Percentiles rank a stretch among this genome's conserved stretches.
These are phyloP conservation scores for Mucor saturninus DNA, from an alignment of 371 early-diverging fungal species.

Conservation along the genomic window DNA sequence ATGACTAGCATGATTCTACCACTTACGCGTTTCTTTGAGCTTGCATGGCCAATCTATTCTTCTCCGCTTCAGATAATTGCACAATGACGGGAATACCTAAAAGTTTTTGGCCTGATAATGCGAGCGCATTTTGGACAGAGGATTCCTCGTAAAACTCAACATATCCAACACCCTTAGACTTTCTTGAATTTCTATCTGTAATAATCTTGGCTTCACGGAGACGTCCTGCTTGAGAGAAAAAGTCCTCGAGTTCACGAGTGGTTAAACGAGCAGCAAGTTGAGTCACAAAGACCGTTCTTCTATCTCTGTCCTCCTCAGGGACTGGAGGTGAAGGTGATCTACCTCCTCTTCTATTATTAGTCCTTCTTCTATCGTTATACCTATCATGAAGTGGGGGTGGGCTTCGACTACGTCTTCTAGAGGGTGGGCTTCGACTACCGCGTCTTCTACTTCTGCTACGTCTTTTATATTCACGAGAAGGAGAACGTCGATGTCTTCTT, in stretches of 20 bases:
- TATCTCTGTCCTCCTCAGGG: slow-evolving; percentile 80
- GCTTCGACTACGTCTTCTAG: slow-evolving; percentile 44
- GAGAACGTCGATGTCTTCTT: slow-evolving; percentile 35
- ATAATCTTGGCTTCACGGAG: slow-evolving; percentile 91
- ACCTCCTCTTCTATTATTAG: slow-evolving; percentile 31
- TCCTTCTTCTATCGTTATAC: slow-evolving; percentile 16
- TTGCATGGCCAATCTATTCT: slow-evolving; percentile 78
- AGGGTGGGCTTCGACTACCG: slow-evolving; percentile 16
- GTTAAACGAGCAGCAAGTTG: slow-evolving; percentile 87
- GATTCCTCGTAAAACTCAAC: slow-evolving; percentile 93
- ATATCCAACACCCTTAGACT: slow-evolving; percentile 91
- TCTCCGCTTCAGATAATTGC: slow-evolving; percentile 91
- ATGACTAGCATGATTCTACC: background rate
- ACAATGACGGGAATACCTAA: slow-evolving; percentile 95
- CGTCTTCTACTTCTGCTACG: slow-evolving; percentile 32
- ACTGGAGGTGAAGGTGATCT: slow-evolving; percentile 76
- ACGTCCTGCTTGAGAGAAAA: slow-evolving; percentile 84
- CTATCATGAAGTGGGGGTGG: slow-evolving; percentile 39
- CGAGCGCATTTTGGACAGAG: slow-evolving; percentile 84
- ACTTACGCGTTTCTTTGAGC: slow-evolving; percentile 63
- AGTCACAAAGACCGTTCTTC: slow-evolving; percentile 93
- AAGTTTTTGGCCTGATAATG: slow-evolving; percentile 87
- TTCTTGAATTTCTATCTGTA: slow-evolving; percentile 84
- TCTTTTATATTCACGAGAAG: slow-evolving; percentile 32
- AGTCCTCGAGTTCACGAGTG: slow-evolving; percentile 83